phyloP scores from a whole-genome alignment of 306 rosid genomes.

The Cotoneaster glaucophyllus region DNA sequence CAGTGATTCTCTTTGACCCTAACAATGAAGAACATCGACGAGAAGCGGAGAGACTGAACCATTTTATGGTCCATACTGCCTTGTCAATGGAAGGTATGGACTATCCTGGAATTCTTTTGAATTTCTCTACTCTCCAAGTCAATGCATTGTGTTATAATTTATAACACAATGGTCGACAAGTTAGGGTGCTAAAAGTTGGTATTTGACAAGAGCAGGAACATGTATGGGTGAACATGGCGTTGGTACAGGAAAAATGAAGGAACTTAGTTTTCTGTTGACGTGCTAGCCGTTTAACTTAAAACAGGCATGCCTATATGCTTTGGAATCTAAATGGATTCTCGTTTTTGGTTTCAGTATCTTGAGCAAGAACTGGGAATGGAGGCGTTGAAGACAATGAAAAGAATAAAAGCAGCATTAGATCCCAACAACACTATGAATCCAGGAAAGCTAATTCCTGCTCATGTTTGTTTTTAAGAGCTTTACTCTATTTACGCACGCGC shows the following conservation, averaged over 20 bases:
- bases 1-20: conserved; percentile 74
- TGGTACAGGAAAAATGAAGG: conserved; percentile 98
- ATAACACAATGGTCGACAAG: background rate
- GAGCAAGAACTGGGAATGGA: conserved; percentile 84
- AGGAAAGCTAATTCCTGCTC: conserved; percentile 93
- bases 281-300: background rate
- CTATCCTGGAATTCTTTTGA: background rate
- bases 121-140: background rate
- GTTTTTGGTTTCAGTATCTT: conserved; percentile 52
- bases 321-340: background rate
- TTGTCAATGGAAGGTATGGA: conserved; percentile 74
- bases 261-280: conserved; percentile 12
- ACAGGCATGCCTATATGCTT: background rate
- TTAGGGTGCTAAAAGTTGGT: conserved; percentile 18
- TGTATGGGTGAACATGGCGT: conserved; percentile 98
- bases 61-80: conserved; percentile 83
- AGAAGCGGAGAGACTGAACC: conserved; percentile 83
- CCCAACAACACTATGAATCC: conserved; percentile 92
- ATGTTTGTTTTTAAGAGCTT: conserved; percentile 59
- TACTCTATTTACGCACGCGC: conserved; percentile 1
- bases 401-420: conserved; percentile 73
- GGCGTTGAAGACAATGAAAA: conserved; percentile 80
- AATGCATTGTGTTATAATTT: background rate
- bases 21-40: conserved; percentile 48
- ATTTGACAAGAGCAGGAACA: conserved; percentile 55